Conservation (phyloP, 2,329 filamentous ascomycete species). For the Fusarium musae region DNA sequence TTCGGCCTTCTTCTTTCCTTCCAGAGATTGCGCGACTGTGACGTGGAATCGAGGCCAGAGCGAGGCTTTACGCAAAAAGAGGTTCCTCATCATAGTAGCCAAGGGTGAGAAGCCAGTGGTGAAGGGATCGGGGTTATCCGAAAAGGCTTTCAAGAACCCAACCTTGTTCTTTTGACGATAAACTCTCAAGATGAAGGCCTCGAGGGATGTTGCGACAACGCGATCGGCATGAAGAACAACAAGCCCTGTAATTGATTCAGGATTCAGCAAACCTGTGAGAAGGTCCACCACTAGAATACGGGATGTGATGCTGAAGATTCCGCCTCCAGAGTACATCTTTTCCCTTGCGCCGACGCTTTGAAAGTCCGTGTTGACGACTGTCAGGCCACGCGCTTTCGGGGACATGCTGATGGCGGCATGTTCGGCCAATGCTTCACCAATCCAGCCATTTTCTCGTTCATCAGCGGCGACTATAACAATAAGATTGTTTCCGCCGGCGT, state of each 20-base stretch:
- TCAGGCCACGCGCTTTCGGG: constrained; percentile 84
- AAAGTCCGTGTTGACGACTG: constrained; percentile 92
- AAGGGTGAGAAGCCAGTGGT: constrained; percentile 88
- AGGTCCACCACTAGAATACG: constrained; percentile 95
- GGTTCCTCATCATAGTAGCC: constrained; percentile 85
- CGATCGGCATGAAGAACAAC: constrained; percentile 90
- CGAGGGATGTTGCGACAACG: constrained; percentile 84
- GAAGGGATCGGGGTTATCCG: constrained; percentile 92
- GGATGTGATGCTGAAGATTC: constrained; percentile 95
- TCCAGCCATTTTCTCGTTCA: constrained; percentile 95
- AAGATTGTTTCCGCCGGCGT: constrained; percentile 93
- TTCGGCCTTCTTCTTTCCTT: constrained; percentile 92
- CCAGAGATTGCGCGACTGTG: constrained; percentile 86
- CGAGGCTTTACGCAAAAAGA: constrained; percentile 89
- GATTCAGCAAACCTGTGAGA: constrained; percentile 82
- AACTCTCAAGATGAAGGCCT: constrained; percentile 94
- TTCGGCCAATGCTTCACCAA: constrained; percentile 94
- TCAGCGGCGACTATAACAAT: constrained; percentile 90
- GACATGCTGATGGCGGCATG: constrained; percentile 91
- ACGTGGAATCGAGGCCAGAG: constrained; percentile 96
- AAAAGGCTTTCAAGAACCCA: constrained; percentile 96
- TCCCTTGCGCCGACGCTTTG: constrained; percentile 88
- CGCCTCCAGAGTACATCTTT: constrained; percentile 90
- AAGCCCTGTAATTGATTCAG: constrained; percentile 87
- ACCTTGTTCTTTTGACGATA: constrained; percentile 94